Evolutionary conservation across 148 eudicot genomes (phyloP), one percentile per base, ranked within the genome.

Genomic region (Rhododendron ovatum): DNA sequence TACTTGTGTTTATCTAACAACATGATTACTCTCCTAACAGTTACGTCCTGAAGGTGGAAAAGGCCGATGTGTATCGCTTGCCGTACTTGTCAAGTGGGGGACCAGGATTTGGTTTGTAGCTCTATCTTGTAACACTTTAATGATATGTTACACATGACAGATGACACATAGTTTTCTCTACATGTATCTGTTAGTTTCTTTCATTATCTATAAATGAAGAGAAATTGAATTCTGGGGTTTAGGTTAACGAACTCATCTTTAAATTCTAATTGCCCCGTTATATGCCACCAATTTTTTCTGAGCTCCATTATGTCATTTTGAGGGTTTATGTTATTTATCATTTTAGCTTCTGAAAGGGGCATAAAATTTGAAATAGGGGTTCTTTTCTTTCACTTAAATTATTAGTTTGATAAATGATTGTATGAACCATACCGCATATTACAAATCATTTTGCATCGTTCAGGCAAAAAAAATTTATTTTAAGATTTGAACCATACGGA

Each of bases 61-160:
- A 97, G 90, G 99, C 99, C 91, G 99, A 97, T 89, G 99, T 97
- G 47, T 97, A 97, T 86, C 93, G 99, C 82, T 85, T 97, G 87
- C 99, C 99, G 79, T 97, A 97, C 90, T 88, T 97, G 85, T 76
- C 90, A 48, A 97, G 99, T 92, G 91, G 99, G 82, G 98, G 95
- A 30, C 99, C 99, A 53, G 99, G 98, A 87, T 97, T 97, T 86
- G 99, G 99, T 97, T 83, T 84, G 98, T 92, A 84, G 10, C 84
- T 83, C 88, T 71, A 37, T 75, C 86, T 78, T 3, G n/a, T 85
- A 12, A 81, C 87, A 83, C 26, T 86, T 41, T n/a, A 18, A 48
- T 88, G 83, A 43, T 26, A 5, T 11, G 6, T 74, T 22, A 35
- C 78, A 14, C 78, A 15, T 35, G 78, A 35, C 78, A 14, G 47